Conservation (phyloP, 148 eudicot species). For the Chenopodium formosanum region DNA sequence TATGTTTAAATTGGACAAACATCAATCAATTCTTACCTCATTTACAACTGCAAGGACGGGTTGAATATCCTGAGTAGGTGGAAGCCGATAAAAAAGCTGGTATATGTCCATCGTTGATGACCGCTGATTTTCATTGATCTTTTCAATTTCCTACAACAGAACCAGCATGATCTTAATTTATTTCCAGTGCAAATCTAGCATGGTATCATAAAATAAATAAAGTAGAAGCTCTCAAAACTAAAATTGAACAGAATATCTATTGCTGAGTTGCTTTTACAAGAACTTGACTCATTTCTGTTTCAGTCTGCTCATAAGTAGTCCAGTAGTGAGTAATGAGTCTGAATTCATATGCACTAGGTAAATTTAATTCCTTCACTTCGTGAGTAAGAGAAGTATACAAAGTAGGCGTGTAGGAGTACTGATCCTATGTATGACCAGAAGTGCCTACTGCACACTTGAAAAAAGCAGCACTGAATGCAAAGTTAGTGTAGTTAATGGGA, state of each 20-base stretch:
- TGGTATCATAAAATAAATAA: neutral
- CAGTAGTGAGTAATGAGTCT: neutral
- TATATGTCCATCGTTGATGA: conserved; percentile 27
- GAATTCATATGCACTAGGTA: too few species aligned
- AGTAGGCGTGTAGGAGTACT: too few species aligned
- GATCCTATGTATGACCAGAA: too few species aligned
- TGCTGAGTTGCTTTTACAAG: neutral
- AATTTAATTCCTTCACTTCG: too few species aligned
- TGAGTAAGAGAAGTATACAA: too few species aligned
- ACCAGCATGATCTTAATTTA: conserved; percentile 8
- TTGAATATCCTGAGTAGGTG: conserved; percentile 44
- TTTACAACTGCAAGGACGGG: conserved; percentile 48
- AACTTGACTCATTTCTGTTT: neutral
- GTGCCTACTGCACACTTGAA: too few species aligned
- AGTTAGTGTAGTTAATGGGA: too few species aligned
- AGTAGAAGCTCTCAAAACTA: neutral
- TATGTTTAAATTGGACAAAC: neutral
- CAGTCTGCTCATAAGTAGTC: neutral
- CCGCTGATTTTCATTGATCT: conserved; percentile 2
- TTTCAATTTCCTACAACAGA: conserved; percentile 17
- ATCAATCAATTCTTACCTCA: conserved; percentile 35
- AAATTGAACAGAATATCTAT: neutral
- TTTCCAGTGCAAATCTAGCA: neutral
- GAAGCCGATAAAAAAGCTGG: conserved; percentile 37
- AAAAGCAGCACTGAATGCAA: too few species aligned